Base-by-base conservation (phyloP, 495 filamentous ascomycete species). In the Cercophora samala region DNA sequence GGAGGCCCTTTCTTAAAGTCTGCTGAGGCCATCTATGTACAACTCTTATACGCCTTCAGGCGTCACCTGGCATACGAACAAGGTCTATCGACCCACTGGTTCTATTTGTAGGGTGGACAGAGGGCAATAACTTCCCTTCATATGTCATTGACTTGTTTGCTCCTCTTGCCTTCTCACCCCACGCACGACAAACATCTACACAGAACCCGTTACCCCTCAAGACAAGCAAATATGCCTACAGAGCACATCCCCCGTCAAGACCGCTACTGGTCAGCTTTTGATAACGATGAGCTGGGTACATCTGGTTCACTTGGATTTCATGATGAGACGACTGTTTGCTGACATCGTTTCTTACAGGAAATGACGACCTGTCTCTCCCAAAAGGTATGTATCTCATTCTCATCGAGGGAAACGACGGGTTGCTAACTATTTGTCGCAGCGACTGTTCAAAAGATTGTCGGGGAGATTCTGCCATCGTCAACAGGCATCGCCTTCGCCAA, bases 391-490 rank as follows among this genome's bases (percentile, higher is more conserved):
- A 2, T 24, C 15, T 25, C 23, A 53, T 56, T 24, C 22, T 37
- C 21, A 21, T 42, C 53, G 24, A 60, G 25, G 17, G 29, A 55
- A 53, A 11, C 46, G 63, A 26, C 8, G 26, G 26, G 8, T 18
- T 9, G 26, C 46, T 56, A 4, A 56, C 53, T 21, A 0, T 59
- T 55, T 21, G 62, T 26, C 62, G 24, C 62, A 97, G 95, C 95
- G 23, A 99, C 95, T 55, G 96, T 99, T 66, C 91, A 96, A 74
- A 99, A 99, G 79, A 99, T 99, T 70, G 92, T 99, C 74, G 89
- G 86, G 70, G 95, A 99, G 76, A 97, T 99, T 73, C 85, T 99
- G 3, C 87, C 91, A 6, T 75, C 88, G 1, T 87, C 88, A 32
- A 86, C 85, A 3, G 81, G 81, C 13, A 71, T 84, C 24, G 80